These are phyloP conservation scores for Exserohilum rostratum DNA, from an alignment of 2,329 filamentous ascomycete species.

Conservation along the genomic window DNA sequence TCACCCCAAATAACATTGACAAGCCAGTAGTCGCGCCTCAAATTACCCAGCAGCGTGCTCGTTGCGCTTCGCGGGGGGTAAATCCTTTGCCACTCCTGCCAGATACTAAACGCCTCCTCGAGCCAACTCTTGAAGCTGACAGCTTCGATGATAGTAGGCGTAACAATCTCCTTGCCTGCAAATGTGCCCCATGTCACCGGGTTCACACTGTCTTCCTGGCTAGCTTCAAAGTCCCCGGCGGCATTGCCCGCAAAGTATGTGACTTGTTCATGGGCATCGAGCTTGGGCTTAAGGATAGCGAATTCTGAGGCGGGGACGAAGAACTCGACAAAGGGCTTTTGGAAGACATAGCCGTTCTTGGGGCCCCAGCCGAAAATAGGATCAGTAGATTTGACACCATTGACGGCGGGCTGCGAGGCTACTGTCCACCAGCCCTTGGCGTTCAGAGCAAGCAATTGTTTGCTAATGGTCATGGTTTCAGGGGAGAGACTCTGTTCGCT, in stretches of 20 bases:
- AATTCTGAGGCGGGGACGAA: constrained; percentile 82
- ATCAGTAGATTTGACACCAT: constrained; percentile 78
- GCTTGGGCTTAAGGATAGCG: constrained; percentile 66
- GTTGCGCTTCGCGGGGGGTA: constrained; percentile 78
- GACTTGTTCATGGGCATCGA: constrained; percentile 71
- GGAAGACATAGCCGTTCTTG: constrained; percentile 90
- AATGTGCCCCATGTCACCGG: constrained; percentile 98
- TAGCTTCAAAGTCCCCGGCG: constrained; percentile 77
- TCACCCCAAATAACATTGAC: constrained; percentile 90
- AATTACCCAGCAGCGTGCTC: constrained; percentile 70
- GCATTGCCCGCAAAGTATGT: constrained; percentile 89
- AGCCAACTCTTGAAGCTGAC: constrained; percentile 93
- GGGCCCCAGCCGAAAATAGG: constrained; percentile 92
- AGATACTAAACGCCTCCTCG: constrained; percentile 95
- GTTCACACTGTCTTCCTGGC: constrained; percentile 72
- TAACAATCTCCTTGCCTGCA: constrained; percentile 92
- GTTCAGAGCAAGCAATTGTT: constrained; percentile 78
- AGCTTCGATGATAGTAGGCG: constrained; percentile 94
- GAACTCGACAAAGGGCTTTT: constrained; percentile 97
- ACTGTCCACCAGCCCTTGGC: constrained; percentile 93
- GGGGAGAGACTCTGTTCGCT: constrained; percentile 85
- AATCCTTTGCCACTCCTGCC: constrained; percentile 89
- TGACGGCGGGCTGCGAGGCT: constrained; percentile 91
- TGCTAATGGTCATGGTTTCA: constrained; percentile 82
- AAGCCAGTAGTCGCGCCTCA: constrained; percentile 78